Evolutionary conservation across 2,329 filamentous ascomycete genomes (phyloP).

Genomic region (Penicillium sp.): DNA sequence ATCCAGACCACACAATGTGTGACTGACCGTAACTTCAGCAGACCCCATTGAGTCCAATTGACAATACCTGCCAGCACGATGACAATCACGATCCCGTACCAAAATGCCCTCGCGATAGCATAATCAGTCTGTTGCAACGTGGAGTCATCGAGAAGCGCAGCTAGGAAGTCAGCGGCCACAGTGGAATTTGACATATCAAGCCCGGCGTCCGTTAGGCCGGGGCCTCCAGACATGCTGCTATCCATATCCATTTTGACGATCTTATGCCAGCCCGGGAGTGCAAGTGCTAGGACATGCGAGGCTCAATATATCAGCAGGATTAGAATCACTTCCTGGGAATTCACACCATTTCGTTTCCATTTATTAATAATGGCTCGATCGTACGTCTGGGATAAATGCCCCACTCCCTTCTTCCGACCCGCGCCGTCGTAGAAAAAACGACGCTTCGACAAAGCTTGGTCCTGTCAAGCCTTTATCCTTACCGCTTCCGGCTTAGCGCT

Average conservation of each 20-base stretch:
- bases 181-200: slow-evolving; percentile 39
- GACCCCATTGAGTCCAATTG: slow-evolving; percentile 26
- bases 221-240: slow-evolving; percentile 20
- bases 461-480: not conserved
- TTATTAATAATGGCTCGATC: not conserved
- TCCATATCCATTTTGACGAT: slow-evolving; percentile 15
- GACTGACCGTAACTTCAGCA: slow-evolving; percentile 24
- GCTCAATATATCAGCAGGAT: not conserved
- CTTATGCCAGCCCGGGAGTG: not conserved
- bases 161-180: slow-evolving; percentile 36
- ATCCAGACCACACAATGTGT: not conserved
- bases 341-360: not conserved
- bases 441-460: not conserved
- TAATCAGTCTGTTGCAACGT: slow-evolving; percentile 36
- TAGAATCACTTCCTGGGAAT: not conserved
- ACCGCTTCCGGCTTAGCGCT: slow-evolving; percentile 3
- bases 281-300: not conserved
- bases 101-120: slow-evolving; percentile 38
- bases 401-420: not conserved
- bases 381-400: not conserved
- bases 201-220: slow-evolving; percentile 30
- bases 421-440: not conserved
- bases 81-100: slow-evolving; percentile 39
- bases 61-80: slow-evolving; percentile 32
- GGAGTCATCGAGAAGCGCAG: slow-evolving; percentile 36